Base-by-base conservation (phyloP, 345 rosid genomes). In the Citrus unshiu region DNA sequence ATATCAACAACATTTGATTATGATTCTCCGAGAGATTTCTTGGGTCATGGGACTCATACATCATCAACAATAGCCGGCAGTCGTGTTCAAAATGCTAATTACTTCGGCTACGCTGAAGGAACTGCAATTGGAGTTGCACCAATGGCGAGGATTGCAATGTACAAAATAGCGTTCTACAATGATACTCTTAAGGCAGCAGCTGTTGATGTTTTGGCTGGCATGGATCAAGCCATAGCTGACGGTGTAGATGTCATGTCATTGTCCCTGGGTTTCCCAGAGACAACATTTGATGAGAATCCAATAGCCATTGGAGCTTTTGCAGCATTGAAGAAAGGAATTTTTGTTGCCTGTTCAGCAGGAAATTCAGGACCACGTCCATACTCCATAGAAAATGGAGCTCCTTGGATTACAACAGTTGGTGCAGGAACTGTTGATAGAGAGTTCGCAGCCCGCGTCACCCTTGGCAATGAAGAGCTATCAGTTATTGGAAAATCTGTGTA, bases 261-360 rank as follows among this genome's bases (percentile, higher is more conserved):
- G 37, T 87, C 91, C 0, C 40, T 86, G 54, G 86, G 78, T 0
- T 90, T 84, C 82, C 0, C 30, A 0, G 83, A 87, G 81, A 84
- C 88, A 14, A 70, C 86, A 0, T 90, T 88, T 46, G 84, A 81
- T 49, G 51, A 77, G 70, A 87, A 90, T 74, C 89, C 88, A 7
- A 82, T 88, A 4, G 90, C 91, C 22, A 60, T 90, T 0, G 93
- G 91, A 84, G 85, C 90, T 72, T 90, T 88, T 66, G 89, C 88
- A 34, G 89, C 91, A 37, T 40, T 86, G 70, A 78, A 76, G 82
- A 88, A 80, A 73, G 89, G 91, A 54, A 87, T 90, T 46, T 88
- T 87, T 56, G 90, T 90, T 4, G 65, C 83, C 5, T 88, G 90
- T 54, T 78, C 91, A 22, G 90, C 88, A 5, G 90, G 90, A 54